Base-by-base conservation (phyloP, 257 asterid genomes). In the Nicotiana benthamiana region DNA sequence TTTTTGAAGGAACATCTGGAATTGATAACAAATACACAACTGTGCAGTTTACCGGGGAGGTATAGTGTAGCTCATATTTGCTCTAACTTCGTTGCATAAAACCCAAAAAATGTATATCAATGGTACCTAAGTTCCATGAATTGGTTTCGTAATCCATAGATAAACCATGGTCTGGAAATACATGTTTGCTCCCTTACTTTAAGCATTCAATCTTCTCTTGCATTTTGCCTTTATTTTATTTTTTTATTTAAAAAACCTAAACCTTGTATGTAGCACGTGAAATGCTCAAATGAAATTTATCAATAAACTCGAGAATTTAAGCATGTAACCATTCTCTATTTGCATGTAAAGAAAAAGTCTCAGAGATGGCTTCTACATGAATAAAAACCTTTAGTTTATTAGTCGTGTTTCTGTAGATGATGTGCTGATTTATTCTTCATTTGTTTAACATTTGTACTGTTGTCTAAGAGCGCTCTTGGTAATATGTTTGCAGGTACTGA, bases 1-100 rank as follows among this genome's bases (percentile, higher is more conserved):
- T 94, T 82, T 93, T 94, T 83, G 98, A 94, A 90, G 98, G 98
- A 85, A 94, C 98, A 40, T 94, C 98, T 75, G 98, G 98, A 86
- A 94, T 94, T 57, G 98, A 94, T 90, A 94, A 90, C 91, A 94
- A 94, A 85, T 94, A 88, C 85, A 94, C 98, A 51, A 94, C 97
- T 3, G 98, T 94, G 80, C 98, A 94, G 91, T 94, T 94, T 84
- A 94, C 98, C 1, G 97, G 98, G 86, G 98, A 94, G 97, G 97
- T 93, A 90, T 36, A 13, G n/a, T 24, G 63, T 57, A 57, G 63
- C 63, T 57, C 27, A 20, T 57, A 57, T 2, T 57, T 48, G 9
- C n/a, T 43, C 4, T n/a, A 57, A 9, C 20, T n/a, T 57, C 10
- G 27, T 57, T 20, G 27, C 63, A 2, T n/a, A n/a, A 30, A 20